Percentiles rank a stretch among this genome's conserved stretches.
phyloP scores from a whole-genome alignment of 257 asterid genomes.

The Nyctanthes arbortristis region DNA sequence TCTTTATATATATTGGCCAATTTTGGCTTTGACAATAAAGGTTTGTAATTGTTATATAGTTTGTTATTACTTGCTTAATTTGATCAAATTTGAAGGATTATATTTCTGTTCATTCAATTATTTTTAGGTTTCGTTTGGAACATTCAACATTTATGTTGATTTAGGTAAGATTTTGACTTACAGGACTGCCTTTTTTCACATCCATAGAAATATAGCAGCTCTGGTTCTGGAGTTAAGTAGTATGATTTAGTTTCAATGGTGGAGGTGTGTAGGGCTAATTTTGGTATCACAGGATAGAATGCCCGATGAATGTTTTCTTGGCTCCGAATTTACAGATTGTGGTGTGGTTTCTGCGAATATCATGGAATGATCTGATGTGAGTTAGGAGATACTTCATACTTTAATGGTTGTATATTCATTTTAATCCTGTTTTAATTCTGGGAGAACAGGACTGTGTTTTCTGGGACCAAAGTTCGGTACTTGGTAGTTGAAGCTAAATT shows the following conservation, averaged over 20 bases:
- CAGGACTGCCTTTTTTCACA: not conserved
- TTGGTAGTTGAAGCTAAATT: not conserved
- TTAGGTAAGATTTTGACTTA: not conserved
- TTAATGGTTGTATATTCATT: not conserved
- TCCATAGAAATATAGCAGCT: not conserved
- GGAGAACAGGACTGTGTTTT: too few species aligned
- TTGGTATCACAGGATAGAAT: not conserved
- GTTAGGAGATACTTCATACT: not conserved
- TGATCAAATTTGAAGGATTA: not conserved
- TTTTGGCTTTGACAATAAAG: not conserved
- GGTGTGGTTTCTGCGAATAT: not conserved
- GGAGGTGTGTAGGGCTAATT: not conserved
- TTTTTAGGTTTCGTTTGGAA: not conserved
- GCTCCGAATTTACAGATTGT: not conserved
- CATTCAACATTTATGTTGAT: not conserved
- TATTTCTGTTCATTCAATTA: not conserved
- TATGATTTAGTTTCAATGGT: not conserved
- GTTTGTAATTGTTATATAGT: not conserved
- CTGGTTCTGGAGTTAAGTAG: not conserved
- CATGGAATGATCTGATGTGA: not conserved
- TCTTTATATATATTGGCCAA: not conserved
- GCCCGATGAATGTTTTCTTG: not conserved
- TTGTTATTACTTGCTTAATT: not conserved
- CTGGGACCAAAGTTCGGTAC: not conserved
- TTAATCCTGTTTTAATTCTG: not conserved